Evolutionary conservation across 768 basidiomycete genomes (phyloP).

Genomic region (Nevesoporus exiguus): DNA sequence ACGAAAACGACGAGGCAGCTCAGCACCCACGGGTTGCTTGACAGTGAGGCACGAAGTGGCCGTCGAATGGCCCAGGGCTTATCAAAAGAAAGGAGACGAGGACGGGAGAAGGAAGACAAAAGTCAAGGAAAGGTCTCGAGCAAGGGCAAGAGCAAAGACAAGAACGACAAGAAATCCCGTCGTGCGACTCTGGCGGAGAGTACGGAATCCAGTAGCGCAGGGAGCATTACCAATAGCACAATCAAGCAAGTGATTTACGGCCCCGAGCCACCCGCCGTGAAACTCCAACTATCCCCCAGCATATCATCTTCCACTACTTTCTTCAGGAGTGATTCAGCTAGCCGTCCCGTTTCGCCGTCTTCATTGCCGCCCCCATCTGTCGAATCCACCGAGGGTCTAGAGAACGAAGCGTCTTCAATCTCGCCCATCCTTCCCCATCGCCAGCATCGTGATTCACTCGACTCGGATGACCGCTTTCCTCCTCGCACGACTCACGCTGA

Average conservation of each 20-base stretch:
- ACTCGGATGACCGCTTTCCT: conserved; percentile 30
- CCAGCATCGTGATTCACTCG: conserved; percentile 26
- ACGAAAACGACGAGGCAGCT: conserved; percentile 69
- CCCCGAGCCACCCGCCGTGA: conserved; percentile 8
- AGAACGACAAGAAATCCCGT: conserved; percentile 28
- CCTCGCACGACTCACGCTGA: conserved; percentile 60
- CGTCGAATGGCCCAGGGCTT: conserved; percentile 18
- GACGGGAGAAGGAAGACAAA: conserved; percentile 18
- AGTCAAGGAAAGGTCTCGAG: conserved; percentile 23
- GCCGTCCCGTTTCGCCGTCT: conserved; percentile 23
- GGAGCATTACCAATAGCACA: conserved; percentile 19
- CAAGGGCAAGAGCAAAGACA: conserved; percentile 32
- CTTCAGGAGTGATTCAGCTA: conserved; percentile 3
- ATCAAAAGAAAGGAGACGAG: conserved; percentile 21
- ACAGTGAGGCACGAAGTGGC: conserved; percentile 34
- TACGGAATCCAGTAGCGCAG: conserved; percentile 31
- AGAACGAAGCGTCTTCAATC: conserved; percentile 9
- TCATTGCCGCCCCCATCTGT: conserved; percentile 12
- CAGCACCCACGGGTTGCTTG: conserved; percentile 63
- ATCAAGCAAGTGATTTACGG: conserved; percentile 8
- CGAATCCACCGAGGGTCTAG: conserved; percentile 3
- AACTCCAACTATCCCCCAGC: conserved; percentile 17
- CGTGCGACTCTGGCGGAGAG: conserved; percentile 29
- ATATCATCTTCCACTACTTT: conserved; percentile 15
- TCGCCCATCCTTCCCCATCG: conserved; percentile 11